These are phyloP conservation scores for Cryphonectria japonica DNA, from an alignment of 2,329 filamentous ascomycete genomes.

Conservation along the genomic window DNA sequence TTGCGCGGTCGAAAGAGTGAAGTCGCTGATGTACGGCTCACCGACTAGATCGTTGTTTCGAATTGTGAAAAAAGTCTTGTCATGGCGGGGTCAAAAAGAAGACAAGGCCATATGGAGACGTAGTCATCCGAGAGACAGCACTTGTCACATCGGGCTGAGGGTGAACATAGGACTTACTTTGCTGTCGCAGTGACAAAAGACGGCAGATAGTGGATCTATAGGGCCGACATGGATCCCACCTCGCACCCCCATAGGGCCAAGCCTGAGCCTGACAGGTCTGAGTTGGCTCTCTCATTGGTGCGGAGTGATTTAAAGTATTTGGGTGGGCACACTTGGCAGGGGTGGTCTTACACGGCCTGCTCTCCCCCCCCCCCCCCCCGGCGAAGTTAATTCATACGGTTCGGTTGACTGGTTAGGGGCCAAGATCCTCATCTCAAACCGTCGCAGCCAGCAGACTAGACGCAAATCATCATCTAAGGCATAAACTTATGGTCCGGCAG, in stretches of 20 bases:
- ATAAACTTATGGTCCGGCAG: conserved; percentile 28
- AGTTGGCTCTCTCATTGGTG: conserved; percentile 12
- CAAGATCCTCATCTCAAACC: conserved; percentile 32
- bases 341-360: background rate
- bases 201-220: conserved; percentile 10
- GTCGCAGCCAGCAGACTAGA: conserved; percentile 34
- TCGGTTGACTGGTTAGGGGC: background rate
- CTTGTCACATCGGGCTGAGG: background rate
- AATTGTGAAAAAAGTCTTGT: background rate
- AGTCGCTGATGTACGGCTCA: background rate
- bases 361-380: background rate
- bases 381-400: background rate
- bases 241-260: background rate
- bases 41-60: background rate
- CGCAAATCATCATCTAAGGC: conserved; percentile 31
- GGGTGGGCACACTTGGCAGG: background rate
- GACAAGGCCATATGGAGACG: background rate
- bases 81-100: background rate
- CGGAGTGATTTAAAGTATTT: conserved; percentile 22
- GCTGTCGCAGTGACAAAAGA: background rate
- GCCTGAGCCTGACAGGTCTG: background rate
- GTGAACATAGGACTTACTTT: background rate
- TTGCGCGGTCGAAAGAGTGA: background rate
- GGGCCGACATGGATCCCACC: background rate
- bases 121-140: background rate